Conservation (phyloP, 768 basidiomycete species). For the Suillus bovinus region DNA sequence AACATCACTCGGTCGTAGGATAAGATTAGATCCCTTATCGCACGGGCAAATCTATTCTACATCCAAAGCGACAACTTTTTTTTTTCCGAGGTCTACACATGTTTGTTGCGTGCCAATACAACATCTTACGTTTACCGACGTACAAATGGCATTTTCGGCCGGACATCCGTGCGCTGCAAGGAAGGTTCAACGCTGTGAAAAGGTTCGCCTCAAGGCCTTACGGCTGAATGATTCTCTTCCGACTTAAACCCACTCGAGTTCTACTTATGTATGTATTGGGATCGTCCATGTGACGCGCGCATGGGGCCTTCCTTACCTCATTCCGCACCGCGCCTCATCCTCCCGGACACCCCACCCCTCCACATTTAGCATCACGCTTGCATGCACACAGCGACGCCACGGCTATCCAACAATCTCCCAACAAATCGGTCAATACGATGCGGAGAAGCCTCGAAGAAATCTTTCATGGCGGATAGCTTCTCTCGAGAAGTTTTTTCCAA, state of each 20-base stretch:
- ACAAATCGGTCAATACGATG: background rate
- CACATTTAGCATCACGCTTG: background rate
- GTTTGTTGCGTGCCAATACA: too few relatives aligned
- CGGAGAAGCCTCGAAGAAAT: background rate
- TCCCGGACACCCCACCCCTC: background rate
- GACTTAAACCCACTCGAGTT: background rate
- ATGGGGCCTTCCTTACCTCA: background rate
- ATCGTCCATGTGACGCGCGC: background rate
- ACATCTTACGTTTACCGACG: constrained; percentile 72
- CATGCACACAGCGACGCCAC: background rate
- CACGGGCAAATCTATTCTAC: constrained; percentile 20
- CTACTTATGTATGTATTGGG: background rate
- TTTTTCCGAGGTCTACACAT: too few relatives aligned
- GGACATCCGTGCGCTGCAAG: constrained; percentile 79
- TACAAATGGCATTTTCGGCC: constrained; percentile 90
- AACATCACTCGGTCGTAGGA: constrained; percentile 20
- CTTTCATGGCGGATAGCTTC: background rate
- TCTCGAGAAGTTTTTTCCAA: background rate
- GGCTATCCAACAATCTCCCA: background rate
- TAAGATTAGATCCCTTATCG: constrained; percentile 13
- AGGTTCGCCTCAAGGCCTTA: background rate
- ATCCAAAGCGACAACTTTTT: background rate
- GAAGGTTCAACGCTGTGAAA: background rate
- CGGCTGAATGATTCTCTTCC: background rate
- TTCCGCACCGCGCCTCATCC: background rate